Percentiles rank a stretch among this genome's conserved stretches.
These are phyloP conservation scores for Leptodontidium sp. DNA, from an alignment of 2,329 filamentous ascomycete species.

Conservation along the genomic window DNA sequence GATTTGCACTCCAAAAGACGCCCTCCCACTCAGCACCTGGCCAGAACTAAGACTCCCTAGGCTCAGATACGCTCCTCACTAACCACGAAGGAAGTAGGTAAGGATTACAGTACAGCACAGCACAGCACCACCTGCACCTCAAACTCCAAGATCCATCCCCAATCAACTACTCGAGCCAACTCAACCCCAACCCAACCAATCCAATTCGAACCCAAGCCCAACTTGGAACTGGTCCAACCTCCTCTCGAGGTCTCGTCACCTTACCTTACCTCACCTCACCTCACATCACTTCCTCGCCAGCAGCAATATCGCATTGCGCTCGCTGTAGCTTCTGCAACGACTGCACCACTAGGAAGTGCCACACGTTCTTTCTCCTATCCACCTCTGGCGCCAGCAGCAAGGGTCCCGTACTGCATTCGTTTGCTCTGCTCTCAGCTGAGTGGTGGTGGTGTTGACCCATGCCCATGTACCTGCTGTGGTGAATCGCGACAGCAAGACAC, in stretches of 20 bases:
- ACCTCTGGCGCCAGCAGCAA: constrained; percentile 7
- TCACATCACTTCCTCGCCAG: not conserved
- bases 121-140: not conserved
- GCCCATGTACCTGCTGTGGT: constrained; percentile 26
- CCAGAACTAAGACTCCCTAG: too few relatives aligned
- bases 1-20: not conserved
- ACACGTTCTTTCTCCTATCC: not conserved
- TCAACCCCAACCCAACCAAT: not conserved
- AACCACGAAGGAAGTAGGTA: too few relatives aligned
- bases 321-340: not conserved
- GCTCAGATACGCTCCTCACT: not conserved
- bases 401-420: constrained; percentile 17
- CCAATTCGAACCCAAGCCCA: not conserved
- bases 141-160: not conserved
- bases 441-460: constrained; percentile 8
- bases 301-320: not conserved
- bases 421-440: constrained; percentile 22
- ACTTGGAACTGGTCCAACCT: constrained; percentile 2
- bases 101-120: too few relatives aligned
- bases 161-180: not conserved
- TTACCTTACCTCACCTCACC: not conserved
- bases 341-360: not conserved
- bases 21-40: not conserved
- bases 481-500: constrained; percentile 29
- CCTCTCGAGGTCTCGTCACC: not conserved